Evolutionary conservation across 805 yeast genomes (phyloP), one percentile per base, ranked within the genome.

Genomic region (Pichia cabralensis): DNA sequence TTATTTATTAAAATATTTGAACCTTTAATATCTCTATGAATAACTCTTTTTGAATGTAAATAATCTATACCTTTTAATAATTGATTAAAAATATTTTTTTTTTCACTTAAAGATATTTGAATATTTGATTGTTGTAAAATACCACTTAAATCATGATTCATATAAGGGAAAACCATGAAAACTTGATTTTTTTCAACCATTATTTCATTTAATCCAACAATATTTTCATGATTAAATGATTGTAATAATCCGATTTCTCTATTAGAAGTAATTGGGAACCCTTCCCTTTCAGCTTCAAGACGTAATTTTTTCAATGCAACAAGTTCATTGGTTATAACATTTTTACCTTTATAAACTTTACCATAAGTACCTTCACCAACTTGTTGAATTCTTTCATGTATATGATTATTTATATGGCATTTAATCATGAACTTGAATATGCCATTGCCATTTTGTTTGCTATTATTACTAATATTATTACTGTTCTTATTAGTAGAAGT

Each of bases 291-390:
- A 7, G 75, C 60, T 51, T 92, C 96, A 48, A 92, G 66, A 41
- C 96, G 60, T 29, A 92, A 64, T 45, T 79, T 70, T 53, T 92
- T 92, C 50, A 92, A 62, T 1, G 98, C 98, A n/a, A 86, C 92
- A 44, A 69, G 61, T 38, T 71, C 75, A 2, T 72, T 67, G 0
- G 95, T 83, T 5, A 72, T 61, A 12, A 60, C 59, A 53, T 92
- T 86, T 31, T 64, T 65, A 0, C 96, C 95, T 52, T 86, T 85
- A 61, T 81, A 86, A 15, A 92, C 99, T 53, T 84, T 86, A 14
- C 98, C 98, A 55, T 92, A 92, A 0, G 97, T 92, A 8, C 98
- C 98, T 58, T 92, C 97, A n/a, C 98, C 98, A 5, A 92, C 97
- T 52, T 92, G 97, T 26, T 73, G 68, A 1, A 83, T 73, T 35